These are phyloP conservation scores for Corchorus capsularis DNA, from an alignment of 345 rosid species.

Conservation along the genomic window DNA sequence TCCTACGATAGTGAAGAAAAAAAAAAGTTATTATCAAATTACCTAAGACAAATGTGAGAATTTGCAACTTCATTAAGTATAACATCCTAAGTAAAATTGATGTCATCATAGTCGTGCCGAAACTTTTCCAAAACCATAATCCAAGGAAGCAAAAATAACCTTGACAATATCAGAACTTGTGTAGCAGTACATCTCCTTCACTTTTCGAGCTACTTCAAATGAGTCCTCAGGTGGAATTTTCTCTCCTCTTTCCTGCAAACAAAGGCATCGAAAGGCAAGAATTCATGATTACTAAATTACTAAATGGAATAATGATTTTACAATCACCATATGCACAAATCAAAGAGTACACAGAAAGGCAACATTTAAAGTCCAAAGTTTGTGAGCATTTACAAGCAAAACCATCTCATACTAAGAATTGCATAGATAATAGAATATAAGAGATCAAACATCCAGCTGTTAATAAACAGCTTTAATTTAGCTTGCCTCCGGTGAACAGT, in stretches of 20 bases:
- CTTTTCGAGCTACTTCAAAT: slow-evolving; percentile 91
- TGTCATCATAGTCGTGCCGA: neutral
- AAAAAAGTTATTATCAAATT: neutral
- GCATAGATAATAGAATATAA: neutral
- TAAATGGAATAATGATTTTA: neutral
- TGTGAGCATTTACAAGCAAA: neutral
- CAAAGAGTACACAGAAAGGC: neutral
- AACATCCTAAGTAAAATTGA: slow-evolving; percentile 8
- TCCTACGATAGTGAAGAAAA: slow-evolving; percentile 56
- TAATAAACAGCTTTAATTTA: neutral
- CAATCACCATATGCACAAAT: neutral
- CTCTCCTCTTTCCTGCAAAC: slow-evolving; percentile 93
- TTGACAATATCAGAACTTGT: slow-evolving; percentile 95
- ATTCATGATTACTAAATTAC: neutral
- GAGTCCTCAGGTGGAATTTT: slow-evolving; percentile 96
- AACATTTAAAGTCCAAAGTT: neutral
- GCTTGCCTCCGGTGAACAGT: neutral
- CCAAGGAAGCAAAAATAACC: slow-evolving; percentile 43
- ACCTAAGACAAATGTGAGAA: neutral
- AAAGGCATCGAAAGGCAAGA: slow-evolving; percentile 29
- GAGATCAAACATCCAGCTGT: neutral
- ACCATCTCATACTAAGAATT: neutral
- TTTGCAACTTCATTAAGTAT: slow-evolving; percentile 1
- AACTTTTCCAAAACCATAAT: slow-evolving; percentile 18
- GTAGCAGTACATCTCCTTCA: slow-evolving; percentile 89